Evolutionary conservation across 352 stramenopile species (phyloP), one percentile per base, ranked within the genome.

Genomic region (Paralagenidium karlingii): DNA sequence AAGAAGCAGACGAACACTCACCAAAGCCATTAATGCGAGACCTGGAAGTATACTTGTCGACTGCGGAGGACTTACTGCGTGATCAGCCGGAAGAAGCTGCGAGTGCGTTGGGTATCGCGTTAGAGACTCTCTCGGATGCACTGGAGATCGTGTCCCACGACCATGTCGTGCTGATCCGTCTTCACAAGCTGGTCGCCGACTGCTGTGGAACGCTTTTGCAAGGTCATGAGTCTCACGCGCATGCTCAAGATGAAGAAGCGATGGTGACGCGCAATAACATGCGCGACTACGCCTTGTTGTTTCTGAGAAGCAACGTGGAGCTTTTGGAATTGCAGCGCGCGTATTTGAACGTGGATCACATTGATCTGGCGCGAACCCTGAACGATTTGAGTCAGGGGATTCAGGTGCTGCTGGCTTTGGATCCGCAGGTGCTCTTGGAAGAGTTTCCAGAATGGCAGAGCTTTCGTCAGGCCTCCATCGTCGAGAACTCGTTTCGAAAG

Each of bases 321-420:
- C 58, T 97, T 40, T 61, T 96, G 3, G 70, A 92, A 58, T 61
- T 96, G n/a, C 86, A 96, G 58, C 58, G 63, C 13, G 46, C 49
- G 32, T 77, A 82, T 27, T 47, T 94, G 24, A 87, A 92, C 50
- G 44, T 62, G 15, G 79, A 94, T 49, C 87, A 97, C 50, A 88
- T 95, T 38, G 82, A 96, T 50, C 56, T 97, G 12, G 90, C 81
- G 26, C 61, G 79, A 33, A 96, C 87, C 22, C 64, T 90, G 24
- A 88, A 96, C 37, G 90, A 97, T 38, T 70, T 96, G 40, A 90
- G 83, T 19, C 82, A 96, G 36, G 79, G 67, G 18, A 93, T 97
- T 40, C 68, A 93, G 41, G 49, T 95, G 24, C 57, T 97, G 44
- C 57, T 97, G 8, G 91, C 79, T 8, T 71, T 81, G 41, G 71